phyloP scores from a whole-genome alignment of 331 rosid genomes.

The Quercus lobata region DNA sequence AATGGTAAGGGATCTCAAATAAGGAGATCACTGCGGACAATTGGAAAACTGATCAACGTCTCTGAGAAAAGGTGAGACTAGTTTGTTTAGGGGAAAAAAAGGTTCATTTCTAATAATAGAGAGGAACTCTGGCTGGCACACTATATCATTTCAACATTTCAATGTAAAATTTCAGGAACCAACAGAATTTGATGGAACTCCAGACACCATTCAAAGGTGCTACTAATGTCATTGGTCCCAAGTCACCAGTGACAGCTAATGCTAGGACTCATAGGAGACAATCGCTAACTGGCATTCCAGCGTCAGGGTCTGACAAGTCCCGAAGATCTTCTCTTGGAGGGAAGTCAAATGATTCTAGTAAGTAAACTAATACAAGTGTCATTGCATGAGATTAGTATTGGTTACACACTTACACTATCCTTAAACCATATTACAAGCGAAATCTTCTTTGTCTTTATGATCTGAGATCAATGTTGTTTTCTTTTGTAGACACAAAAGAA shows the following conservation, averaged over 20 bases:
- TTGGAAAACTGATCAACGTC: conserved; percentile 86
- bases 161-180: conserved; percentile 52
- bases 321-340: conserved; percentile 85
- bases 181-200: conserved; percentile 45
- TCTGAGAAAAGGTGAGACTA: conserved; percentile 67
- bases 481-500: conserved; percentile 47
- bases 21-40: conserved; percentile 79
- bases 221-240: conserved; percentile 22
- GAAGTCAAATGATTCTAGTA: conserved; percentile 46
- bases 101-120: not conserved
- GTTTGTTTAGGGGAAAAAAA: not conserved
- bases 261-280: conserved; percentile 63
- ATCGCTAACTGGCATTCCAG: conserved; percentile 66
- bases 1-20: conserved; percentile 81
- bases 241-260: conserved; percentile 38
- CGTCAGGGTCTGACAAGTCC: conserved; percentile 33
- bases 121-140: not conserved
- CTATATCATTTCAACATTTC: not conserved
- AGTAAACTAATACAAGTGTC: conserved; percentile 21
- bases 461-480: conserved; percentile 6
- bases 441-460: not conserved
- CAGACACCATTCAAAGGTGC: conserved; percentile 40
- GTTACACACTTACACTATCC: not conserved
- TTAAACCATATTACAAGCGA: not conserved
- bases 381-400: too few species aligned